These are phyloP conservation scores for Leptographium flavum DNA, from an alignment of 2,329 filamentous ascomycete genomes.

Conservation along the genomic window DNA sequence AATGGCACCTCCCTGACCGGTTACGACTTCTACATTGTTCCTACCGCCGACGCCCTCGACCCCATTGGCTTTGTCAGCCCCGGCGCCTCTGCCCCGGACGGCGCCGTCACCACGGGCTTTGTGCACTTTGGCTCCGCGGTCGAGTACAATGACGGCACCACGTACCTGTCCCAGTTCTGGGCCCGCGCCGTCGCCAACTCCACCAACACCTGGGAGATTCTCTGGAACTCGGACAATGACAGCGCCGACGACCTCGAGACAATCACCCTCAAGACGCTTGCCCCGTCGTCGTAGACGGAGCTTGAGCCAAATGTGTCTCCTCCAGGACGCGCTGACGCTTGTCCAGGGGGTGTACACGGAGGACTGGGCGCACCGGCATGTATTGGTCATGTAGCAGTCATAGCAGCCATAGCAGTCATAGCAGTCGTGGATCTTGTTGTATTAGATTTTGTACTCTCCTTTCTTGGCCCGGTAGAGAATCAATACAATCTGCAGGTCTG, in stretches of 20 bases:
- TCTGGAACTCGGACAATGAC: neutral
- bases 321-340: too few species aligned
- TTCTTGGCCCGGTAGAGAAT: too few species aligned
- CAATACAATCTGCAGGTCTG: too few species aligned
- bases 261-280: neutral
- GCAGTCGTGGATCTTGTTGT: too few species aligned
- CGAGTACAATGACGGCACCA: neutral
- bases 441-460: too few species aligned
- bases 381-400: too few species aligned
- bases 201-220: neutral
- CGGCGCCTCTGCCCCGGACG: neutral
- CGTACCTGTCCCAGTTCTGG: conserved; percentile 1
- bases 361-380: too few species aligned
- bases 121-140: neutral
- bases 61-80: neutral
- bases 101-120: neutral
- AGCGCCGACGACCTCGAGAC: neutral
- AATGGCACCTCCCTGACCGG: neutral
- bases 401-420: too few species aligned
- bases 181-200: neutral
- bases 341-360: too few species aligned
- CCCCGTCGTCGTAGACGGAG: too few species aligned
- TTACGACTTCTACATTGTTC: neutral
- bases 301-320: too few species aligned
- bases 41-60: neutral